phyloP scores from a whole-genome alignment of 805 yeast species.

The Candida chilensis region DNA sequence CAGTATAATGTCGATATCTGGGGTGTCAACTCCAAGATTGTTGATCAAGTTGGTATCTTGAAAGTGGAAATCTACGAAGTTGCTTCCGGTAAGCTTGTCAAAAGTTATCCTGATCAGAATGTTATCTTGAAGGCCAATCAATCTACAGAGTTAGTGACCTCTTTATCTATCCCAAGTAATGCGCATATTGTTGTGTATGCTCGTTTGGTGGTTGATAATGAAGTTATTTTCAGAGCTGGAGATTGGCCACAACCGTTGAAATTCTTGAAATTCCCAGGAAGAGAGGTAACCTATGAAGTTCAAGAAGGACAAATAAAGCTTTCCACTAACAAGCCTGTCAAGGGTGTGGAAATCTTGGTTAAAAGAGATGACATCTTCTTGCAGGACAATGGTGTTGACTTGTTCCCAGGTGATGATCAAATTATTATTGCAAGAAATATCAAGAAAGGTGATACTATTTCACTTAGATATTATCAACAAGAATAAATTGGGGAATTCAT shows the following conservation, averaged over 20 bases:
- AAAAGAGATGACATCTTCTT: slow-evolving; percentile 5
- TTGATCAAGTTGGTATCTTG: slow-evolving; percentile 10
- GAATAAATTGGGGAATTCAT: no score
- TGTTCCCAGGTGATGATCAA: slow-evolving; percentile 4
- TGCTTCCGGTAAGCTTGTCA: slow-evolving; percentile 17
- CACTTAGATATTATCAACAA: slow-evolving; percentile 3
- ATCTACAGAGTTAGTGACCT: slow-evolving; percentile 2
- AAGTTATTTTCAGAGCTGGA: slow-evolving; percentile 17
- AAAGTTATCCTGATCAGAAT: slow-evolving; percentile 1
- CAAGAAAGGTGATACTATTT: slow-evolving; percentile 1
- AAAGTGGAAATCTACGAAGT: slow-evolving; percentile 18
- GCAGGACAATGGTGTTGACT: slow-evolving; percentile 5
- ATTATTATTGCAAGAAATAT: slow-evolving; percentile 1
- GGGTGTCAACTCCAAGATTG: slow-evolving; percentile 24
- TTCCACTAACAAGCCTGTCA: slow-evolving; percentile 25
- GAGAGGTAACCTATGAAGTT: slow-evolving; percentile 11
- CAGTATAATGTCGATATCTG: slow-evolving; percentile 24
- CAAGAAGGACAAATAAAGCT: slow-evolving; percentile 13
- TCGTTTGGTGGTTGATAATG: slow-evolving; percentile 3
- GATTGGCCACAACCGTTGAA: slow-evolving; percentile 47
- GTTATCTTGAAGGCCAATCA: slow-evolving; percentile 2
- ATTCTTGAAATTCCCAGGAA: slow-evolving; percentile 19
- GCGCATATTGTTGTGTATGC: slow-evolving; percentile 1
- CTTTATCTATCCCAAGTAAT: background rate
- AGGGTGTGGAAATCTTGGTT: slow-evolving; percentile 27